Conservation (phyloP, 148 eudicot genomes). For the Vaccinium macrocarpon region DNA sequence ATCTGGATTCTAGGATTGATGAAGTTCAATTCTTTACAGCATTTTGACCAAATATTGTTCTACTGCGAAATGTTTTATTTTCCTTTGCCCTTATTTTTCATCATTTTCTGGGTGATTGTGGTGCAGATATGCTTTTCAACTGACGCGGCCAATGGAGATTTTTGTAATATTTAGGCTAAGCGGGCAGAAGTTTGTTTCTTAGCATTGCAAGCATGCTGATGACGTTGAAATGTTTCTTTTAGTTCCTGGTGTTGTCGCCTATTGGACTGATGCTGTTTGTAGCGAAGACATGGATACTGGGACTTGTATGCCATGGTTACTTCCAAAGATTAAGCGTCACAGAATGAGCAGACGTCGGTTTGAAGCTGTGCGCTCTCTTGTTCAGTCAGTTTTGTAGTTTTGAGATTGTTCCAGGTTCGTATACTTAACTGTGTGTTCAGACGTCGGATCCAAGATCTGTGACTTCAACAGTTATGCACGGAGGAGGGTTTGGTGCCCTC, state of each 20-base stretch:
- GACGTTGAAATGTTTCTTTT: neutral
- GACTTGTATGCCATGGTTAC: neutral
- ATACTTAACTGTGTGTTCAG: neutral
- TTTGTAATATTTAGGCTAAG: too few relatives aligned
- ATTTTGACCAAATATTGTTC: neutral
- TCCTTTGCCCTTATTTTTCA: neutral
- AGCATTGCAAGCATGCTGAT: neutral
- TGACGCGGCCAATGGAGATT: neutral
- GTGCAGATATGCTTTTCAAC: neutral
- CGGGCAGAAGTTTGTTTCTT: neutral
- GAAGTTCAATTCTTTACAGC: neutral
- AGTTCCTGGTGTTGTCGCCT: neutral
- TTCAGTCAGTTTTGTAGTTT: neutral
- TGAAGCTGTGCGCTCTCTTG: neutral
- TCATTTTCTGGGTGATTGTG: neutral
- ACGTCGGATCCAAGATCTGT: neutral
- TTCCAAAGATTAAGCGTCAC: neutral
- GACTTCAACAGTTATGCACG: neutral
- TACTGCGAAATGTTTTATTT: neutral
- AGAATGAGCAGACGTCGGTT: neutral
- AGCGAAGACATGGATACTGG: neutral
- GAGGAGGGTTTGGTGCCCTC: neutral
- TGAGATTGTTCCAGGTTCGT: neutral
- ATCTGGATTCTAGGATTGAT: neutral
- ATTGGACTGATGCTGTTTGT: neutral